A percentile compares a stretch with the other conserved stretches of the same genome.
phyloP scores from a whole-genome alignment of 1,284 basidiomycete species.

The Ustilago hordei region DNA sequence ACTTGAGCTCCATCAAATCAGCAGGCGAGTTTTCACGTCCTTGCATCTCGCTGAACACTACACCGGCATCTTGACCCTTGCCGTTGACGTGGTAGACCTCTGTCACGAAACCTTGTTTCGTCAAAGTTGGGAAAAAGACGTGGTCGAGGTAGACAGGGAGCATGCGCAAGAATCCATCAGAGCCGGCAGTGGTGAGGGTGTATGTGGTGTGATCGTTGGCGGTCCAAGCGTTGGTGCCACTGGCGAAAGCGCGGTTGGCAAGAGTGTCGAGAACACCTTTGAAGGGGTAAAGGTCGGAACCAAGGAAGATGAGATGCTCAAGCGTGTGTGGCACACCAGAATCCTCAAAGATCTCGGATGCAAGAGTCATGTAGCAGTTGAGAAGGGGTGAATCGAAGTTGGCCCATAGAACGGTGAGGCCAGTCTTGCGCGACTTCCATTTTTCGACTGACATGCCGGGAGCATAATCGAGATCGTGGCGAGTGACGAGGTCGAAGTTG shows the following conservation, averaged over 20 bases:
- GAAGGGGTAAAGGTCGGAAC: slow-evolving; percentile 77
- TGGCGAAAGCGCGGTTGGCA: slow-evolving; percentile 95
- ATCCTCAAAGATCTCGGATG: slow-evolving; percentile 80
- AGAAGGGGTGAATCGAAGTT: slow-evolving; percentile 81
- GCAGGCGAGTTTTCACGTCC: slow-evolving; percentile 91
- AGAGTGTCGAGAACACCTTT: slow-evolving; percentile 97
- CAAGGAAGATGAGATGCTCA: slow-evolving; percentile 68
- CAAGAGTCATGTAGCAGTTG: slow-evolving; percentile 91
- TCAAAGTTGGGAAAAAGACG: slow-evolving; percentile 94
- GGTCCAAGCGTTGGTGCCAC: slow-evolving; percentile 79
- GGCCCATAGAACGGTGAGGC: slow-evolving; percentile 75
- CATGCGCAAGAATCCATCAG: slow-evolving; percentile 93
- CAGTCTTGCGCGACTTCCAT: slow-evolving; percentile 83
- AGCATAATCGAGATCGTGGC: slow-evolving; percentile 79
- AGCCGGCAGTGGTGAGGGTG: slow-evolving; percentile 96
- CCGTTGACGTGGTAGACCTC: slow-evolving; percentile 85
- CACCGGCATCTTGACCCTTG: slow-evolving; percentile 91
- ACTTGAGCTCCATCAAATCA: slow-evolving; percentile 84
- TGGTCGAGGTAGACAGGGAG: slow-evolving; percentile 97
- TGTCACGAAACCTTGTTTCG: slow-evolving; percentile 88
- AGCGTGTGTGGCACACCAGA: slow-evolving; percentile 72
- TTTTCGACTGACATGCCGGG: slow-evolving; percentile 81
- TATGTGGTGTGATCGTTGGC: slow-evolving; percentile 78
- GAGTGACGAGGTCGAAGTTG: slow-evolving; percentile 83
- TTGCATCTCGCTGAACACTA: slow-evolving; percentile 90